Percentiles rank a stretch among this genome's conserved stretches.
These are phyloP conservation scores for Diaporthe australafricana DNA, from an alignment of 2,329 filamentous ascomycete species.

Conservation along the genomic window DNA sequence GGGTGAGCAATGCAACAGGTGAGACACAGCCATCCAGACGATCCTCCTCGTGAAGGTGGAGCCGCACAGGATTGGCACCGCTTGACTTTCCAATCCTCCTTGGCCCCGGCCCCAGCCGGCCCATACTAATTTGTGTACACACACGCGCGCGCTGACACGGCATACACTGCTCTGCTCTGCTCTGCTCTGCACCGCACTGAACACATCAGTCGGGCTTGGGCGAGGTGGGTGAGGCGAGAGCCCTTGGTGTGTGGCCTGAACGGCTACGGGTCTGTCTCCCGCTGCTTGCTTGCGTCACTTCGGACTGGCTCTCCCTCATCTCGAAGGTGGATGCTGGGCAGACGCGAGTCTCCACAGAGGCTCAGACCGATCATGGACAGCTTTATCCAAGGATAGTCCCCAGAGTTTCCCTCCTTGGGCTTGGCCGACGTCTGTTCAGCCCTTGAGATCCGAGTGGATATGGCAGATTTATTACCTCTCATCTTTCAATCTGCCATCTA, in stretches of 20 bases:
- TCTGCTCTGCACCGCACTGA: no score
- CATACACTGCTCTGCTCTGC: no score
- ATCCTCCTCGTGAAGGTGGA: conserved; percentile 28
- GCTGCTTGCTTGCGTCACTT: conserved; percentile 3
- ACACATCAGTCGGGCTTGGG: not conserved
- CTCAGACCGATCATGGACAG: conserved; percentile 22
- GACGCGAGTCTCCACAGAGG: conserved; percentile 22
- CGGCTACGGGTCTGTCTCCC: not conserved
- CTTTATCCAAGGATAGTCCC: conserved; percentile 21
- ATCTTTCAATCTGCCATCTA: not conserved
- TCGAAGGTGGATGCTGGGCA: conserved; percentile 21
- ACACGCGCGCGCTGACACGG: not conserved
- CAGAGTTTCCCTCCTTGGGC: conserved; percentile 10
- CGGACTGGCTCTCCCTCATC: conserved; percentile 7
- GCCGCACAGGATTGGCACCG: conserved; percentile 9
- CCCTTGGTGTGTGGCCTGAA: not conserved
- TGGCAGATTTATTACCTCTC: conserved; percentile 10
- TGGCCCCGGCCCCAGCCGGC: conserved; percentile 13
- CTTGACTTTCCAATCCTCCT: conserved; percentile 17
- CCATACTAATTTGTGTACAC: conserved; percentile 21
- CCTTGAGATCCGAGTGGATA: conserved; percentile 22
- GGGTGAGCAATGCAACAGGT: conserved; percentile 1
- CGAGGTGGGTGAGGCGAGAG: not conserved
- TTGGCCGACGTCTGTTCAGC: conserved; percentile 20
- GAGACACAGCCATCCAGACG: conserved; percentile 14